Evolutionary conservation across 208 protist species (phyloP).

Genomic region (Wallacemonas sp.): DNA sequence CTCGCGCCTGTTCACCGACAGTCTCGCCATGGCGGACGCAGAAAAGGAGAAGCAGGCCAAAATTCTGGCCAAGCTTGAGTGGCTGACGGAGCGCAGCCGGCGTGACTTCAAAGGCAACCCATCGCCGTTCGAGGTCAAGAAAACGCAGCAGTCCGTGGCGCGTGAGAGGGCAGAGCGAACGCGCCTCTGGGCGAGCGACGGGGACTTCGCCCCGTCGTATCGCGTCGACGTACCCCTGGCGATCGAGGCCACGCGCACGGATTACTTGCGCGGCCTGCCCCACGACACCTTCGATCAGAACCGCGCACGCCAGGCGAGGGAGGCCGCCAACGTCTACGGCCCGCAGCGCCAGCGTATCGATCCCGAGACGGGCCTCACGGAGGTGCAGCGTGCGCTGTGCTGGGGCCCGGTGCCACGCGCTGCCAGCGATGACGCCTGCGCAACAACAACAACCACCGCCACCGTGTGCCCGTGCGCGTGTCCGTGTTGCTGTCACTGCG

Average conservation of each 20-base stretch:
- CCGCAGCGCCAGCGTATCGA: slow-evolving; percentile 50
- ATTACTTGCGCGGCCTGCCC: slow-evolving; percentile 45
- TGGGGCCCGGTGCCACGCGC: slow-evolving; percentile 43
- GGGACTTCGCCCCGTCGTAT: slow-evolving; percentile 70
- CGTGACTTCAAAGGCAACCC: slow-evolving; percentile 85
- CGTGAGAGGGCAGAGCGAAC: slow-evolving; percentile 25
- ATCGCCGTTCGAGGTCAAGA: slow-evolving; percentile 57
- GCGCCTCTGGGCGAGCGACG: slow-evolving; percentile 39
- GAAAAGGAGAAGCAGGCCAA: slow-evolving; percentile 54
- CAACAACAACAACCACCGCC: background rate
- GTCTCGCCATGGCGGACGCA: slow-evolving; percentile 32
- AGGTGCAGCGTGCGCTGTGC: slow-evolving; percentile 67
- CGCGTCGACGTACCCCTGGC: slow-evolving; percentile 48
- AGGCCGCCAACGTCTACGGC: slow-evolving; percentile 1
- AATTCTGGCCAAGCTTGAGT: slow-evolving; percentile 69
- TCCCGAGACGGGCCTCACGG: slow-evolving; percentile 53
- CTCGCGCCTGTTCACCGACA: no score
- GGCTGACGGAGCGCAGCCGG: slow-evolving; percentile 70
- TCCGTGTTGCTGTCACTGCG: background rate
- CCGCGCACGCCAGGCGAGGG: background rate
- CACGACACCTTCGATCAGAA: slow-evolving; percentile 28
- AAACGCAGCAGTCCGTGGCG: slow-evolving; percentile 67
- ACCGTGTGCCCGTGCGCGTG: background rate
- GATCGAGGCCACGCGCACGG: slow-evolving; percentile 44
- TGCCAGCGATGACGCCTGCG: background rate